A percentile compares a stretch with the other conserved stretches of the same genome.
These are phyloP conservation scores for Flaveria robusta DNA, from an alignment of 129 eudicot species.

Conservation along the genomic window DNA sequence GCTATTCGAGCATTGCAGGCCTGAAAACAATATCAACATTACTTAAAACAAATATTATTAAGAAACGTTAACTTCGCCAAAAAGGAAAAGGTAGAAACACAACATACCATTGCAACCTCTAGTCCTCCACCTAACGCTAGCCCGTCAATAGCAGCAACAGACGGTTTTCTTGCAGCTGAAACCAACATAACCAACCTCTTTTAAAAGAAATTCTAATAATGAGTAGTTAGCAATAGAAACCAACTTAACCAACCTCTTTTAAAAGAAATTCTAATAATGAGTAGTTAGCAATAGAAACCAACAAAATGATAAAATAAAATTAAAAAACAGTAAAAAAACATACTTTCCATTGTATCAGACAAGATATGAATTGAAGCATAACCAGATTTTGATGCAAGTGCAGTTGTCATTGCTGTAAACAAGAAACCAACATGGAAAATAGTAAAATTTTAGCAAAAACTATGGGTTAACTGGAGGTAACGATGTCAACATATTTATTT, in stretches of 20 bases:
- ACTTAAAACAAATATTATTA: not conserved
- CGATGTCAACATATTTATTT: not conserved
- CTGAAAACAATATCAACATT: constrained; percentile 35
- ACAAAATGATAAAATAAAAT: not conserved
- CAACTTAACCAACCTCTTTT: not conserved
- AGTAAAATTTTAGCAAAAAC: constrained; percentile 21
- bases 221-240: not conserved
- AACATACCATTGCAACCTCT: constrained; percentile 94
- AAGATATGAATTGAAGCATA: constrained; percentile 75
- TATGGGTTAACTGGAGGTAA: not conserved
- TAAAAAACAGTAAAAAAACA: not conserved
- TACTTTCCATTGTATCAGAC: constrained; percentile 81
- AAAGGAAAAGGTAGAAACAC: not conserved
- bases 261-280: not conserved
- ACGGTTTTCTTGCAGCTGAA: constrained; percentile 84
- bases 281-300: not conserved
- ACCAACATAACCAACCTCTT: constrained; percentile 18
- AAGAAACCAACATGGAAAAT: constrained; percentile 19
- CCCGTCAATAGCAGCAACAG: constrained; percentile 98
- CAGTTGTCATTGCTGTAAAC: constrained; percentile 43
- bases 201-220: not conserved
- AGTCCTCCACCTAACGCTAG: constrained; percentile 97
- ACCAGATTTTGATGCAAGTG: constrained; percentile 68
- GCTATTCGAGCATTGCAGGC: constrained; percentile 90
- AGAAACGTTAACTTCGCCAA: not conserved